Conservation (phyloP, 129 eudicot genomes). For the Smallanthus sonchifolius region DNA sequence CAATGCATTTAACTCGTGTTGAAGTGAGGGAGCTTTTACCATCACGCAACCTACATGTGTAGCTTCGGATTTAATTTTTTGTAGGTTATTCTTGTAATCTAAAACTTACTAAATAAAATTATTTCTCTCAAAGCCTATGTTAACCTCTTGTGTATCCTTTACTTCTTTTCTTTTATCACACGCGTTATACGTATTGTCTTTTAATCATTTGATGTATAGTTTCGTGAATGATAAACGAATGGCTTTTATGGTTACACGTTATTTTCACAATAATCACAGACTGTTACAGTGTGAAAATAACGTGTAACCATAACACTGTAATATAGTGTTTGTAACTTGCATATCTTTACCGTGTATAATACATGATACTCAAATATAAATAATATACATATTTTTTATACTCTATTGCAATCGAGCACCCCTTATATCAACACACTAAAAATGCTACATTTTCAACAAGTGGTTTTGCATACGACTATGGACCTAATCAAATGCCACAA, state of each 20-base stretch:
- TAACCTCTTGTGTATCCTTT: too few relatives aligned
- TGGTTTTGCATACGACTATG: neutral
- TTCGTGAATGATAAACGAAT: neutral
- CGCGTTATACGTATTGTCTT: neutral
- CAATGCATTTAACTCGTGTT: conserved; percentile 23
- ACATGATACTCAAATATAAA: neutral
- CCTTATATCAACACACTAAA: neutral
- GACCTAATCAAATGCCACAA: neutral
- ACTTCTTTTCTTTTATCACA: neutral
- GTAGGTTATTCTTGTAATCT: neutral
- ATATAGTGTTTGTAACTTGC: too few relatives aligned
- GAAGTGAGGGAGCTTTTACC: neutral
- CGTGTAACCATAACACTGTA: too few relatives aligned
- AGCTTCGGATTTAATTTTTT: neutral
- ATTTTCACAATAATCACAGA: too few relatives aligned
- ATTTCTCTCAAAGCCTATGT: too few relatives aligned
- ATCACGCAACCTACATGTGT: conserved; percentile 14
- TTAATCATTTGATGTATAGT: neutral
- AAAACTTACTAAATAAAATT: neutral
- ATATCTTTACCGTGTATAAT: too few relatives aligned
- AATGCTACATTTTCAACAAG: neutral
- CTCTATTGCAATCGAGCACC: neutral
- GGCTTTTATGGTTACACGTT: neutral
- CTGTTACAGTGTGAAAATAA: too few relatives aligned
- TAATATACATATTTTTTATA: neutral